Evolutionary conservation across 768 basidiomycete genomes (phyloP).

Genomic region (Leccinum rimulosum): DNA sequence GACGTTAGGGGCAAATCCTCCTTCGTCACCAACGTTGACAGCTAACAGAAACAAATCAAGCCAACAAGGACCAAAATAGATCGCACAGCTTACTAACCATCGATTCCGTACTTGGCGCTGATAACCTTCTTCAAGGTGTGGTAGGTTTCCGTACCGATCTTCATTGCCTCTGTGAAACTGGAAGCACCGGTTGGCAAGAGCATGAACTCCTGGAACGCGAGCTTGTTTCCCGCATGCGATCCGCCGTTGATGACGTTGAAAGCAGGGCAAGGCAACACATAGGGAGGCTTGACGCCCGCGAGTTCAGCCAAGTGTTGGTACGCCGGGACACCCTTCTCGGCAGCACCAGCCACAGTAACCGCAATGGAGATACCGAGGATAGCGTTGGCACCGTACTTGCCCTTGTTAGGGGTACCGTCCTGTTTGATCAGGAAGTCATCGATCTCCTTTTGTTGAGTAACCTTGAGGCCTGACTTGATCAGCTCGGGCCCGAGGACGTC

Average conservation of each 20-base stretch:
- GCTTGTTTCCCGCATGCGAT: constrained; percentile 98
- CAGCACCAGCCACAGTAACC: constrained; percentile 88
- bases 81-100: constrained; percentile 55
- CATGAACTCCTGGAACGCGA: constrained; percentile 99
- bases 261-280: constrained; percentile 85
- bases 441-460: constrained; percentile 91
- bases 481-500: constrained; percentile 83
- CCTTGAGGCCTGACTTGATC: constrained; percentile 77
- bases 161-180: constrained; percentile 95
- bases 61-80: constrained; percentile 1
- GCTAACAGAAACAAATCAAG: constrained; percentile 46
- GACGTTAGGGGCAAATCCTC: constrained; percentile 99
- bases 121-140: constrained; percentile 99
- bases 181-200: constrained; percentile 91
- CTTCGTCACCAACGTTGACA: constrained; percentile 99
- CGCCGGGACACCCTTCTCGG: constrained; percentile 91
- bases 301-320: constrained; percentile 97
- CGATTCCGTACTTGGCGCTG: constrained; percentile 97
- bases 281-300: constrained; percentile 93
- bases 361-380: constrained; percentile 99
- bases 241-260: constrained; percentile 99
- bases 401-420: constrained; percentile 98
- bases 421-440: constrained; percentile 98
- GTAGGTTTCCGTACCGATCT: constrained; percentile 97
- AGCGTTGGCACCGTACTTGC: constrained; percentile 98